Percentiles rank a stretch among this genome's conserved stretches.
These are phyloP conservation scores for Helianthus tuberosus DNA, from an alignment of 129 eudicot species.

Conservation along the genomic window DNA sequence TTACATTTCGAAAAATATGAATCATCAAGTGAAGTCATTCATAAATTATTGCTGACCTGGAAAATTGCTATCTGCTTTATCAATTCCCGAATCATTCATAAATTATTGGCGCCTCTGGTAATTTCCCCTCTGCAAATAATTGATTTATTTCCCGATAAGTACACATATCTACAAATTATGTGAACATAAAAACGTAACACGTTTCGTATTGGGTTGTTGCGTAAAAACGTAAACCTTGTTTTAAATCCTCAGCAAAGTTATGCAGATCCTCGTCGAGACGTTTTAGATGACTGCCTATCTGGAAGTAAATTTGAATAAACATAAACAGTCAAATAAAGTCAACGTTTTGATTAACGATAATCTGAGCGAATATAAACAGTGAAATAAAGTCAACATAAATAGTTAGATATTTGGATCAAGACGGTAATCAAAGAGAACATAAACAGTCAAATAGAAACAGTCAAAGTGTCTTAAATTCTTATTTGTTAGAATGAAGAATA, in stretches of 20 bases:
- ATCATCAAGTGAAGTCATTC: slow-evolving; percentile 1
- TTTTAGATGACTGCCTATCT: slow-evolving; percentile 97
- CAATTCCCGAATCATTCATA: slow-evolving; percentile 53
- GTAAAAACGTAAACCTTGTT: slow-evolving; percentile 62
- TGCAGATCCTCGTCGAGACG: slow-evolving; percentile 95
- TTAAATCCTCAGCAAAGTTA: slow-evolving; percentile 92
- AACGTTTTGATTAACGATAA: too few species aligned
- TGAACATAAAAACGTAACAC: neutral
- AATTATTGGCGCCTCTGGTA: slow-evolving; percentile 34
- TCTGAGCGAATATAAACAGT: neutral
- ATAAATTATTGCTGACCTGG: slow-evolving; percentile 44
- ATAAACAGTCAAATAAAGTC: neutral
- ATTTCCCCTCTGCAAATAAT: slow-evolving; percentile 74
- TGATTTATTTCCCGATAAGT: neutral
- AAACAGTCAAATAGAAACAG: neutral
- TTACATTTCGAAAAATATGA: neutral
- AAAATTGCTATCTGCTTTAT: slow-evolving; percentile 96
- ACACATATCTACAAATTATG: neutral
- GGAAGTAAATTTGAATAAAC: slow-evolving; percentile 28
- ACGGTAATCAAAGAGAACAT: neutral
- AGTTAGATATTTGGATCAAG: neutral
- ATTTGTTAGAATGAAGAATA: neutral
- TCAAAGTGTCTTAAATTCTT: too few species aligned
- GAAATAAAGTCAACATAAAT: neutral
- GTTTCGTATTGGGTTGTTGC: neutral